These are phyloP conservation scores for Penicillium angulare DNA, from an alignment of 495 filamentous ascomycete genomes.

Conservation along the genomic window DNA sequence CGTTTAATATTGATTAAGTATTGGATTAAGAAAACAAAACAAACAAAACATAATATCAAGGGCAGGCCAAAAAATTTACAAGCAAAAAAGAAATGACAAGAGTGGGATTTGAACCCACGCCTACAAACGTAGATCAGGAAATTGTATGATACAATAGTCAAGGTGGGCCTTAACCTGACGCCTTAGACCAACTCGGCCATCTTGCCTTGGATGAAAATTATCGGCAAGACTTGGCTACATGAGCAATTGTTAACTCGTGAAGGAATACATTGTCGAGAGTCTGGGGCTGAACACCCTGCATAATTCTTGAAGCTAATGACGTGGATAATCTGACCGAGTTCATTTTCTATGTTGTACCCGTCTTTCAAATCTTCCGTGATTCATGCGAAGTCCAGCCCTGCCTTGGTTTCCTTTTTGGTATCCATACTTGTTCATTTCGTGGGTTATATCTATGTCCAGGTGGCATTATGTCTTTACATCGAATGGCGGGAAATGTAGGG, in stretches of 20 bases:
- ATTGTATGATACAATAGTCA: constrained; percentile 12
- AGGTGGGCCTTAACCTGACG: constrained; percentile 39
- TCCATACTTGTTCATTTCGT: too few species aligned
- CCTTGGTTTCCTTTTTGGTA: not conserved
- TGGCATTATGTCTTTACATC: too few species aligned
- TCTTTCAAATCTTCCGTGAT: not conserved
- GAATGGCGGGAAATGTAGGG: too few species aligned
- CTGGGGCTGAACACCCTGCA: constrained; percentile 13
- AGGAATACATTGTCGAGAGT: too few species aligned
- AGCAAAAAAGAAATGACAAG: constrained; percentile 26
- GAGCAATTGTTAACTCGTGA: not conserved
- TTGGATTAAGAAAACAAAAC: not conserved
- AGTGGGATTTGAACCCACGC: constrained; percentile 42
- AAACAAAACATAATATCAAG: not conserved
- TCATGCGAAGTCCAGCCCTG: too few species aligned
- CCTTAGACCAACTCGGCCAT: constrained; percentile 42
- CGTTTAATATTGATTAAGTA: not conserved
- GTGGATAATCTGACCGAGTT: constrained; percentile 7
- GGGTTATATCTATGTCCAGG: too few species aligned
- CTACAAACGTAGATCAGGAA: constrained; percentile 30
- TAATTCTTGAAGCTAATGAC: constrained; percentile 1
- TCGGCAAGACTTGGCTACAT: not conserved
- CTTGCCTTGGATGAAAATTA: constrained; percentile 21
- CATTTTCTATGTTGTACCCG: constrained; percentile 1
- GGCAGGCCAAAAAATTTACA: not conserved